These are phyloP conservation scores for Penicillium malachiteum DNA, from an alignment of 495 filamentous ascomycete species.

Conservation along the genomic window DNA sequence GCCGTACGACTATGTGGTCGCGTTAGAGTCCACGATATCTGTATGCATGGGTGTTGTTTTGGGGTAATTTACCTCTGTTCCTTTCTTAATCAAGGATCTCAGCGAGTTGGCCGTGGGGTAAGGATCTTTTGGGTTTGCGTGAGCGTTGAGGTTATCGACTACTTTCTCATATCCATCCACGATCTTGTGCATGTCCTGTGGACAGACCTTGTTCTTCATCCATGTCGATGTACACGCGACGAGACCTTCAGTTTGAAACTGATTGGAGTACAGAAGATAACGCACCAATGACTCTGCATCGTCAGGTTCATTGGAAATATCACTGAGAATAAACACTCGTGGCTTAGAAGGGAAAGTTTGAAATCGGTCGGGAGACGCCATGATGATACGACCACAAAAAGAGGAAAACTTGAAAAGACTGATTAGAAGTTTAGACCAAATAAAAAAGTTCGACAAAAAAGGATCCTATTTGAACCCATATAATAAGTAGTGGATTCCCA, in stretches of 20 bases:
- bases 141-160: conserved; percentile 13
- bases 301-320: conserved; percentile 34
- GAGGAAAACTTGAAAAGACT: not conserved
- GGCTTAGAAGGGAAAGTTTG: conserved; percentile 10
- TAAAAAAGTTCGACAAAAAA: not conserved
- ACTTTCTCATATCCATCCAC: conserved; percentile 18
- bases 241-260: conserved; percentile 27
- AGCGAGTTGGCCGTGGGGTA: conserved; percentile 9
- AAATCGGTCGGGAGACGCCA: conserved; percentile 8
- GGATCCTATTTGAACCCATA: conserved; percentile 1
- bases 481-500: not conserved
- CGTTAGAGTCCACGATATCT: not conserved
- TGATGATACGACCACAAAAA: not conserved
- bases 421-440: not conserved
- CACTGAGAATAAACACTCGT: conserved; percentile 20
- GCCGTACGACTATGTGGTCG: conserved; percentile 25
- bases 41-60: not conserved
- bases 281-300: conserved; percentile 29
- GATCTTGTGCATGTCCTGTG: conserved; percentile 13
- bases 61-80: conserved; percentile 9
- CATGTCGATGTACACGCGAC: conserved; percentile 20
- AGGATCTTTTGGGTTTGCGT: conserved; percentile 4
- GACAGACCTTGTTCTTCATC: conserved; percentile 14
- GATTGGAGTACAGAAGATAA: conserved; percentile 26
- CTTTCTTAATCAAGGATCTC: conserved; percentile 12